Evolutionary conservation across 1,284 basidiomycete genomes (phyloP), one percentile per base, ranked within the genome.

Genomic region (Tremellales sp.): DNA sequence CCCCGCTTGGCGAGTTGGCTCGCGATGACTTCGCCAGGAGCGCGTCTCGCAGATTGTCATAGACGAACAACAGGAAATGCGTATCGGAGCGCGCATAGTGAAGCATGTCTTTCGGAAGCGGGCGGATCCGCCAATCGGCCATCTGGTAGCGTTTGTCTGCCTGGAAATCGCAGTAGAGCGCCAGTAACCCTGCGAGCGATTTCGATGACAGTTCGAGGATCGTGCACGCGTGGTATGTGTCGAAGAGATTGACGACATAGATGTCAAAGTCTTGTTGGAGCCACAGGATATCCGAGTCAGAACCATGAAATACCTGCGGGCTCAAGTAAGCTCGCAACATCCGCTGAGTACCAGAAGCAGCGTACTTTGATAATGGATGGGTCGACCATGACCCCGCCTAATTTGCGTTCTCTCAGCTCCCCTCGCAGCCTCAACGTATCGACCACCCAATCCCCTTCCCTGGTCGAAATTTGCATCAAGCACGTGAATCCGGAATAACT

Each of bases 71-170:
- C 2, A 98, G 79, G 72, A 87, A 95, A 70, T 98, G 94, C 0
- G 94, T 98, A 70, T 98, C 94, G 4, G 88, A 87, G 18, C 92
- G 84, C 2, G 94, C 94, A 66, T 98, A 98, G 46, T 81, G 76
- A 25, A 91, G 73, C 92, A 97, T 95, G 58, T 89, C 89, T 36
- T 81, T 72, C 0, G 92, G 86, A 8, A 98, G 73, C 1, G 94
- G 94, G 38, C 87, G 80, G 59, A 97, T 89, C 22, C 94, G 82
- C 94, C 94, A 98, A 70, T 98, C 94, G 9, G 94, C 94, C 14
- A 92, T 76, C 67, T 97, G 94, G 66, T 93, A 97, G 18, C 88
- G 81, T 73, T 98, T 98, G 75, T 98, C 94, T 0, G 94, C 82
- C n/a, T 80, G 79, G 63, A 93, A 93, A 61, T 87, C 82, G 64